A percentile compares a stretch with the other conserved stretches of the same genome.
These are phyloP conservation scores for Cladophialophora exuberans DNA, from an alignment of 2,329 filamentous ascomycete species.

Conservation along the genomic window DNA sequence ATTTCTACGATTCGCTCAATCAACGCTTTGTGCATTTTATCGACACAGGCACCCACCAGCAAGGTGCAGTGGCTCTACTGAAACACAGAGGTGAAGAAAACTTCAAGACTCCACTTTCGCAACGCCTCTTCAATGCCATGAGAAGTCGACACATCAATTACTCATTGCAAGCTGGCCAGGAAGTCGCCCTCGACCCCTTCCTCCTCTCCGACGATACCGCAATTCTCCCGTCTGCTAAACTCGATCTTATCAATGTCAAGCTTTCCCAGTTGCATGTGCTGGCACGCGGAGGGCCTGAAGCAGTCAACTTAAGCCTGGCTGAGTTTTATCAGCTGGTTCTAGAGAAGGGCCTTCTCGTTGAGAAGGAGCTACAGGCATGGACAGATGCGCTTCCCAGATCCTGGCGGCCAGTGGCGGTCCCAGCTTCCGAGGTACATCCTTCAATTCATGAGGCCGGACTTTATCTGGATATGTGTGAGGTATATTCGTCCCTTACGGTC, in stretches of 20 bases:
- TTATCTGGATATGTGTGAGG: slow-evolving; percentile 25
- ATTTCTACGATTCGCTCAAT: slow-evolving; percentile 28
- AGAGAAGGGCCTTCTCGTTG: slow-evolving; percentile 10
- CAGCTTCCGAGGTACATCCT: slow-evolving; percentile 23
- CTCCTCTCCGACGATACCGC: slow-evolving; percentile 15
- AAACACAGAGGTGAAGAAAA: slow-evolving; percentile 19
- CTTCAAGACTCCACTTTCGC: slow-evolving; percentile 21
- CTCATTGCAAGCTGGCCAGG: slow-evolving; percentile 13
- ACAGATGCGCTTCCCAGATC: slow-evolving; percentile 17
- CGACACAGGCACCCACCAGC: slow-evolving; percentile 25
- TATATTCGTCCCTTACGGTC: slow-evolving; percentile 27
- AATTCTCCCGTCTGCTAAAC: slow-evolving; percentile 20
- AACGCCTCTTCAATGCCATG: slow-evolving; percentile 21
- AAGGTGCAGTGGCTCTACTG: slow-evolving; percentile 26
- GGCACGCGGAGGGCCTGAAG: slow-evolving; percentile 9
- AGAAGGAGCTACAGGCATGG: slow-evolving; percentile 22
- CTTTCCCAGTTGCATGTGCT: slow-evolving; percentile 18
- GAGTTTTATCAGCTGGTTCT: slow-evolving; percentile 21
- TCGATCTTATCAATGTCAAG: slow-evolving; percentile 24
- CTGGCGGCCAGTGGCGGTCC: slow-evolving; percentile 21
- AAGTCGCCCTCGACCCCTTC: slow-evolving; percentile 11
- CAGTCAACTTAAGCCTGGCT: neutral
- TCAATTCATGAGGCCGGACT: slow-evolving; percentile 26
- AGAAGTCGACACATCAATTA: slow-evolving; percentile 26
- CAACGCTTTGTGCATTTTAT: slow-evolving; percentile 23